phyloP scores from a whole-genome alignment of 1,139 yeast species.

The Hanseniaspora gamundiae region DNA sequence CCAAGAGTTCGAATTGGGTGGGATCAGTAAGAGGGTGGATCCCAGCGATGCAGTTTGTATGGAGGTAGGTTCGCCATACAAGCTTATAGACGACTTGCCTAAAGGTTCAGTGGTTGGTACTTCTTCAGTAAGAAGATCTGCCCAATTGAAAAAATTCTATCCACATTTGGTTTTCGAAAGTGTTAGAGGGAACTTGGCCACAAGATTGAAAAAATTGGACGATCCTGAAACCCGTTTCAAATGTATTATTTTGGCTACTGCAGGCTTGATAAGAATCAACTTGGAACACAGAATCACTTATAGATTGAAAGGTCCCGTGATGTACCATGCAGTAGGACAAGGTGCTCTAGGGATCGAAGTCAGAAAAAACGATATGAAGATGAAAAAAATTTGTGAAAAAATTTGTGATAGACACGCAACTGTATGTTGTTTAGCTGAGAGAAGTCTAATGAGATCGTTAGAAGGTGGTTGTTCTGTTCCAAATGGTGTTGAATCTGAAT shows the following conservation, averaged over 20 bases:
- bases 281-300: conserved; percentile 59
- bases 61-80: conserved; percentile 55
- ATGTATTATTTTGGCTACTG: conserved; percentile 83
- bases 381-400: conserved; percentile 44
- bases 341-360: conserved; percentile 94
- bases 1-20: conserved; percentile 80
- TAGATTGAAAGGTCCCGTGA: conserved; percentile 62
- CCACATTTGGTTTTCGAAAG: conserved; percentile 56
- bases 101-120: conserved; percentile 85
- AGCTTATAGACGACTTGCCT: conserved; percentile 60
- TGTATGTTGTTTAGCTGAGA: conserved; percentile 77
- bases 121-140: conserved; percentile 84
- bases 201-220: conserved; percentile 70
- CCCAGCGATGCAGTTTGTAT: conserved; percentile 92
- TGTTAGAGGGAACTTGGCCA: conserved; percentile 79
- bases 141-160: conserved; percentile 50
- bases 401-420: conserved; percentile 61
- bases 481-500: conserved; percentile 70
- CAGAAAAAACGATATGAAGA: conserved; percentile 49
- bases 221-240: conserved; percentile 52
- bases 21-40: conserved; percentile 74
- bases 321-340: conserved; percentile 96
- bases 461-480: conserved; percentile 99
- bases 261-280: conserved; percentile 72
- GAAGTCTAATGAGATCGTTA: conserved; percentile 72